These are phyloP conservation scores for Ceratobasidium papillatum DNA, from an alignment of 1,284 basidiomycete genomes.

Conservation along the genomic window DNA sequence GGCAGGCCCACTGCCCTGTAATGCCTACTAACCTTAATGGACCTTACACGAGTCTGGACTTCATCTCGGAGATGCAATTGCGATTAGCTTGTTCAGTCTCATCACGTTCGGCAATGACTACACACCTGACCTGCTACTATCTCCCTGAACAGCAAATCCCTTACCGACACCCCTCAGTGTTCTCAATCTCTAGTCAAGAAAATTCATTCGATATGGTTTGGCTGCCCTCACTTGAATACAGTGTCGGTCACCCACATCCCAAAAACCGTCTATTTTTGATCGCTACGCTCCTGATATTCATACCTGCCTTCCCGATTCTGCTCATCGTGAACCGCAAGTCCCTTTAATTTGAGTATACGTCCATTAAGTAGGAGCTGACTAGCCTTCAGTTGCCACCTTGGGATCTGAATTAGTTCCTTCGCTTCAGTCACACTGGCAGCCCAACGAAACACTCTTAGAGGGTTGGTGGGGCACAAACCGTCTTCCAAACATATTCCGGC, in stretches of 20 bases:
- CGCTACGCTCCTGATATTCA: not conserved
- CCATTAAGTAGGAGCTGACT: not conserved
- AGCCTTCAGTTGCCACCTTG: not conserved
- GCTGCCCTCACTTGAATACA: not conserved
- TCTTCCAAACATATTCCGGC: not conserved
- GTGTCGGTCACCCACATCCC: constrained; percentile 1
- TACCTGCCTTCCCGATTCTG: not conserved
- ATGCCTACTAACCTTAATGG: too few species aligned
- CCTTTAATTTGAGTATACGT: not conserved
- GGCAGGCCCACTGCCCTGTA: too few species aligned
- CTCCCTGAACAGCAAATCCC: too few species aligned
- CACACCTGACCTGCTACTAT: not conserved
- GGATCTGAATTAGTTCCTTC: constrained; percentile 27
- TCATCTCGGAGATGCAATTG: too few species aligned
- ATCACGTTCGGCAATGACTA: too few species aligned
- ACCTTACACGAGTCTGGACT: too few species aligned
- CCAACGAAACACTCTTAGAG: not conserved
- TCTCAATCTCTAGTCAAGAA: not conserved
- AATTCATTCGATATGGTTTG: not conserved
- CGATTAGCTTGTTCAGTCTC: too few species aligned
- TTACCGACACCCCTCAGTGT: too few species aligned
- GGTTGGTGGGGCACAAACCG: constrained; percentile 7
- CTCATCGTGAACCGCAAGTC: not conserved
- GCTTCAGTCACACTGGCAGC: not conserved
- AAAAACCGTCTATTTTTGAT: not conserved